Evolutionary conservation across 1,139 yeast genomes (phyloP).

Genomic region (Nematodospora anomalae): DNA sequence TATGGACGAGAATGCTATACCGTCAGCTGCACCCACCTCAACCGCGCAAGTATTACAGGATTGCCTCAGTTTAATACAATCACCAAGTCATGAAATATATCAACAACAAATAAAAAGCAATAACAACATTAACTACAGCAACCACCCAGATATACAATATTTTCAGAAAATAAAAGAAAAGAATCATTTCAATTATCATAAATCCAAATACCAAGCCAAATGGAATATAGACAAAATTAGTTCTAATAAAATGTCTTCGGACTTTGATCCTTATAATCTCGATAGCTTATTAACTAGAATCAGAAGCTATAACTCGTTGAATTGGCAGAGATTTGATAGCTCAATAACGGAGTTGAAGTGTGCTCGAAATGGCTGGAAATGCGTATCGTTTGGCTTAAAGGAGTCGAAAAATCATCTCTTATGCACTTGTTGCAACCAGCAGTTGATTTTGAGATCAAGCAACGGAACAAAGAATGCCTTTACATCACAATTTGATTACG

Average conservation of each 20-base stretch:
- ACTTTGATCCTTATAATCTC: conserved; percentile 38
- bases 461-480: conserved; percentile 6
- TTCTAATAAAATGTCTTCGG: conserved; percentile 16
- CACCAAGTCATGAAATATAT: conserved; percentile 22
- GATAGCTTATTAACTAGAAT: conserved; percentile 29
- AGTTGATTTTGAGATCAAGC: conserved; percentile 30
- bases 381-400: conserved; percentile 29
- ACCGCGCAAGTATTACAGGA: conserved; percentile 34
- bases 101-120: conserved; percentile 4
- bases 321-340: conserved; percentile 26
- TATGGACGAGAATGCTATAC: conserved; percentile 4
- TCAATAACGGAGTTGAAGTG: conserved; percentile 36
- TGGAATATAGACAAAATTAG: conserved; percentile 16
- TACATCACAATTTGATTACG: conserved; percentile 7
- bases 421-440: conserved; percentile 36
- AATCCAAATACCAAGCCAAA: conserved; percentile 22
- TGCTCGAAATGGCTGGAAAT: conserved; percentile 46
- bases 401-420: conserved; percentile 32
- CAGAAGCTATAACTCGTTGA: conserved; percentile 31
- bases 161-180: conserved; percentile 36
- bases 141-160: conserved; percentile 43
- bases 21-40: not conserved
- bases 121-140: conserved; percentile 16
- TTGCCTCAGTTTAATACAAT: conserved; percentile 27
- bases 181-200: conserved; percentile 41